These are phyloP conservation scores for Hawksworthiomyces lignivorus DNA, from an alignment of 2,329 filamentous ascomycete genomes.

Conservation along the genomic window DNA sequence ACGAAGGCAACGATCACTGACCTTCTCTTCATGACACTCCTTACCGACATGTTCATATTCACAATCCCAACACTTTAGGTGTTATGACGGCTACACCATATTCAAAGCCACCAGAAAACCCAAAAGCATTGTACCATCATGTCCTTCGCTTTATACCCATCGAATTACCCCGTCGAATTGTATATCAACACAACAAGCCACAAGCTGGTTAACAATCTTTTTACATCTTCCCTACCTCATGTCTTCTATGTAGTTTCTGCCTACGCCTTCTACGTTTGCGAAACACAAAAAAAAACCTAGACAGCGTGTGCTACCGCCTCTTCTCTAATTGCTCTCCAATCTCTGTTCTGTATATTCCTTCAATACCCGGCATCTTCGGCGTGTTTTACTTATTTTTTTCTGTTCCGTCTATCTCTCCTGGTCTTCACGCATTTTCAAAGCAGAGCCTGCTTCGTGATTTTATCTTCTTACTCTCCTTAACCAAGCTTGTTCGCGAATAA, in stretches of 20 bases:
- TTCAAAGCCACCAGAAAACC: slow-evolving; percentile 2
- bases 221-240: not conserved
- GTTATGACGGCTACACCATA: slow-evolving; percentile 11
- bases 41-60: not conserved
- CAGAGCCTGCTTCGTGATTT: not conserved
- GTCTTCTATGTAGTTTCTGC: not conserved
- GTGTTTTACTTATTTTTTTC: not conserved
- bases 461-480: not conserved
- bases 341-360: not conserved
- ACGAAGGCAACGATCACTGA: slow-evolving; percentile 4
- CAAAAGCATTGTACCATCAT: slow-evolving; percentile 1
- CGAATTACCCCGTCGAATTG: no score
- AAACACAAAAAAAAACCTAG: not conserved
- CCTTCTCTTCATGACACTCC: slow-evolving; percentile 9
- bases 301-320: not conserved
- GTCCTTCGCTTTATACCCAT: slow-evolving; percentile 12
- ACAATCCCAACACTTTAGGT: slow-evolving; percentile 1
- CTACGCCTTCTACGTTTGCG: not conserved
- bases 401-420: not conserved
- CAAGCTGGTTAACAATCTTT: not conserved
- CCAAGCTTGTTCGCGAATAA: no score
- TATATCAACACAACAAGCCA: no score
- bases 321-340: not conserved
- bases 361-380: slow-evolving; percentile 10
- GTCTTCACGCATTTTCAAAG: not conserved